These are phyloP conservation scores for Ceratobasidium sp. DNA, from an alignment of 1,284 basidiomycete genomes.

Conservation along the genomic window DNA sequence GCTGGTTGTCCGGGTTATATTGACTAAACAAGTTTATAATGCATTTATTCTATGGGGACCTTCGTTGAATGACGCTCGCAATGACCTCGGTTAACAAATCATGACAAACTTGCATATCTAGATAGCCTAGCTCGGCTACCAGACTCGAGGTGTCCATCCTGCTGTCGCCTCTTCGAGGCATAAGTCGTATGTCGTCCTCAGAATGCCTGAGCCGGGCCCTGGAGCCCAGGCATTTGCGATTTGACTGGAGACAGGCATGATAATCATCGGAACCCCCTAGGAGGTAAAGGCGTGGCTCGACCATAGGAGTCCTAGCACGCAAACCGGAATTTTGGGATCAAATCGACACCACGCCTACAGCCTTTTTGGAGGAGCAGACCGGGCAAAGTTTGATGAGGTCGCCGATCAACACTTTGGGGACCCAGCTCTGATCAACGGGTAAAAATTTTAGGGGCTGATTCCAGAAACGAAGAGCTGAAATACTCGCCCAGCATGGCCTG, in stretches of 20 bases:
- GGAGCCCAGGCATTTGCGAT: neutral
- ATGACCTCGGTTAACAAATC: neutral
- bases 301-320: neutral
- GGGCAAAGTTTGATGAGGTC: constrained; percentile 82
- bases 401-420: constrained; percentile 82
- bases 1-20: neutral
- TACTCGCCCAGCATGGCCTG: constrained; percentile 62
- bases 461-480: constrained; percentile 3
- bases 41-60: neutral
- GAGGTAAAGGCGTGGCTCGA: neutral
- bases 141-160: neutral
- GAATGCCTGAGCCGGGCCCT: neutral
- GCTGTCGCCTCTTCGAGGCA: neutral
- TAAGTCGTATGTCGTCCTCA: neutral
- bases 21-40: neutral
- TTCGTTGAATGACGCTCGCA: neutral
- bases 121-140: neutral
- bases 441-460: constrained; percentile 18
- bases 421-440: constrained; percentile 64
- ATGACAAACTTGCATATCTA: neutral
- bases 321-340: constrained; percentile 50
- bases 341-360: neutral
- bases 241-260: neutral
- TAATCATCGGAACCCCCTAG: neutral
- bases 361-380: constrained; percentile 67